phyloP scores from a whole-genome alignment of 164 flowering plant genomes.

The Warburgia ugandensis region DNA sequence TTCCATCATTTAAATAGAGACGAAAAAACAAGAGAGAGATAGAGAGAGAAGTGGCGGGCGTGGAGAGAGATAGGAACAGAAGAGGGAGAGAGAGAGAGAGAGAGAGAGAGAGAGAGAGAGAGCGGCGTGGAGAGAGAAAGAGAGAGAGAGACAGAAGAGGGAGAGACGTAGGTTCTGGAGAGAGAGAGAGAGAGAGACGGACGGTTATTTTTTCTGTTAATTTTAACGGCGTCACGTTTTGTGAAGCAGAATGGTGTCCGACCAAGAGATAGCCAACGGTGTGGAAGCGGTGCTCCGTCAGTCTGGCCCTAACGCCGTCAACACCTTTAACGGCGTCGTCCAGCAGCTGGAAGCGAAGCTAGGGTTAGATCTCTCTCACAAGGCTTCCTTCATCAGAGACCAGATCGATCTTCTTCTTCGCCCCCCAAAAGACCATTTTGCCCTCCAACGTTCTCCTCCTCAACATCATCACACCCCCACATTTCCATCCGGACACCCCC shows the following conservation, averaged over 20 bases:
- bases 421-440: constrained; percentile 21
- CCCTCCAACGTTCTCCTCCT: constrained; percentile 18
- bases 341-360: constrained; percentile 50
- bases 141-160: constrained; percentile 4
- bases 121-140: not conserved
- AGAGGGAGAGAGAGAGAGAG: not conserved
- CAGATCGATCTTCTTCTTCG: constrained; percentile 48
- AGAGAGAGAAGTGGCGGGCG: not conserved
- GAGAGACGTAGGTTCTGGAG: not conserved
- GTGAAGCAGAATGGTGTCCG: constrained; percentile 39
- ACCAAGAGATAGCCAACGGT: constrained; percentile 57
- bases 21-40: not conserved
- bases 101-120: not conserved
- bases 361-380: constrained; percentile 56
- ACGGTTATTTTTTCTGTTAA: not conserved
- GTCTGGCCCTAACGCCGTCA: constrained; percentile 38
- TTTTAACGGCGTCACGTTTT: constrained; percentile 2
- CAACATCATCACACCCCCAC: constrained; percentile 2
- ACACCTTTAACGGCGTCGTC: constrained; percentile 50
- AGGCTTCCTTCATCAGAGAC: constrained; percentile 46
- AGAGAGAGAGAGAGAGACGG: constrained; percentile 10
- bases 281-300: constrained; percentile 50
- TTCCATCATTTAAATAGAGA: not conserved
- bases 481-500: not conserved
- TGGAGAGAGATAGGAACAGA: constrained; percentile 4